Evolutionary conservation across 1,139 yeast genomes (phyloP).

Genomic region (Kurtzmaniella quercitrusa): DNA sequence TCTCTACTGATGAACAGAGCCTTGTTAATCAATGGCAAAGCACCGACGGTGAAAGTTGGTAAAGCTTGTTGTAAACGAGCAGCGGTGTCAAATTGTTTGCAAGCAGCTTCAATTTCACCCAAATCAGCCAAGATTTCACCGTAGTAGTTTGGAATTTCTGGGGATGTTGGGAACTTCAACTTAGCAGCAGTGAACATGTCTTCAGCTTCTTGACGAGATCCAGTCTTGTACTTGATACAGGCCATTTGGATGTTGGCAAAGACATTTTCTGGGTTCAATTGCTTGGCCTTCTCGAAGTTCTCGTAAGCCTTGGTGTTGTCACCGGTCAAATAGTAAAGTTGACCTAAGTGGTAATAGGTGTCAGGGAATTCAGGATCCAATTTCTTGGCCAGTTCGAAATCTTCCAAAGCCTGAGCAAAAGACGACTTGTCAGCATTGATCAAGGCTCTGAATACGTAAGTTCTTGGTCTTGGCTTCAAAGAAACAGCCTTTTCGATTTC

Average conservation of each 20-base stretch:
- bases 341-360: slow-evolving; percentile 92
- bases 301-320: slow-evolving; percentile 70
- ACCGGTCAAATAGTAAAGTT: slow-evolving; percentile 77
- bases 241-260: slow-evolving; percentile 91
- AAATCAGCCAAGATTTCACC: slow-evolving; percentile 91
- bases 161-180: slow-evolving; percentile 75
- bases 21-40: slow-evolving; percentile 86
- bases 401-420: slow-evolving; percentile 58
- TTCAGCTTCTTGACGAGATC: slow-evolving; percentile 57
- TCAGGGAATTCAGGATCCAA: slow-evolving; percentile 74
- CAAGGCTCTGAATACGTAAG: slow-evolving; percentile 80
- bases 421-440: slow-evolving; percentile 77
- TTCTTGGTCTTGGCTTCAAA: slow-evolving; percentile 73
- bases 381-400: slow-evolving; percentile 70
- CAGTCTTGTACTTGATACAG: slow-evolving; percentile 84
- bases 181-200: slow-evolving; percentile 71
- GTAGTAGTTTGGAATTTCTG: slow-evolving; percentile 92
- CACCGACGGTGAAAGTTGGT: slow-evolving; percentile 67
- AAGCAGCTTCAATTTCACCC: slow-evolving; percentile 68
- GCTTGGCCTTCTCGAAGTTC: slow-evolving; percentile 74
- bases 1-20: slow-evolving; percentile 70
- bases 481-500: slow-evolving; percentile 63
- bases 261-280: slow-evolving; percentile 70
- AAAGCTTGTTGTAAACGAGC: slow-evolving; percentile 74
- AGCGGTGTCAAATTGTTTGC: slow-evolving; percentile 83